Percentiles rank a stretch among this genome's conserved stretches.
Evolutionary conservation across 2,329 filamentous ascomycete species (phyloP).

Genomic region (Cladophialophora bantiana): DNA sequence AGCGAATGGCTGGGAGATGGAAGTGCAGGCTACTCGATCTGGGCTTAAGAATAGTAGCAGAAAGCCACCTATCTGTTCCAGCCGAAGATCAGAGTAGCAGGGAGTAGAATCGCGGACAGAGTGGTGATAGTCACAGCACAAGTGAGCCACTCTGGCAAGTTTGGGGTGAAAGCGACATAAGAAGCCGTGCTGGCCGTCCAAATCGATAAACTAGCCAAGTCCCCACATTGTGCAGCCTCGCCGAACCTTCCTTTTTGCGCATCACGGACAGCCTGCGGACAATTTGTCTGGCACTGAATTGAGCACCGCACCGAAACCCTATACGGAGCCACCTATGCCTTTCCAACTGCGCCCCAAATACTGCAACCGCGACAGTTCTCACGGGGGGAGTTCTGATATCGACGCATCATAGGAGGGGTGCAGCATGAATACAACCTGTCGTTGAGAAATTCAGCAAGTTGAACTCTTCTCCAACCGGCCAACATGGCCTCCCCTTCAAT

Average conservation of each 20-base stretch:
- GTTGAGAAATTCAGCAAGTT: constrained; percentile 13
- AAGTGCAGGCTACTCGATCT: neutral
- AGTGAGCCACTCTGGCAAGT: constrained; percentile 34
- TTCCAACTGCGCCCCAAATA: constrained; percentile 20
- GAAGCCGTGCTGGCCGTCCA: constrained; percentile 15
- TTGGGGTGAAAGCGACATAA: constrained; percentile 10
- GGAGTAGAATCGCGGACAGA: neutral
- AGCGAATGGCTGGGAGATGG: constrained; percentile 3
- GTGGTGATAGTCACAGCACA: constrained; percentile 1
- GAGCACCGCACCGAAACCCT: constrained; percentile 27
- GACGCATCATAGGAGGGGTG: constrained; percentile 11
- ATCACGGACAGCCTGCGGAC: constrained; percentile 25
- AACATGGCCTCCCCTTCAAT: constrained; percentile 40
- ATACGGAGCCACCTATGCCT: constrained; percentile 31
- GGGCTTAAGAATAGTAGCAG: neutral
- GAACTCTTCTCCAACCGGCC: constrained; percentile 17
- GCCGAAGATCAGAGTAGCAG: neutral
- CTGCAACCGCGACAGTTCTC: constrained; percentile 6
- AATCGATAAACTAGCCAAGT: constrained; percentile 21
- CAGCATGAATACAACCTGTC: constrained; percentile 23
- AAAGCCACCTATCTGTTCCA: constrained; percentile 18
- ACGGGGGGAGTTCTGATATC: constrained; percentile 5
- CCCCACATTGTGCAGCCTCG: constrained; percentile 22
- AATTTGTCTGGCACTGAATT: constrained; percentile 16
- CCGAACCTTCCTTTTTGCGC: constrained; percentile 25